Evolutionary conservation across 2,329 filamentous ascomycete species (phyloP), one percentile per base, ranked within the genome.

Genomic region (Peltaster fructicola): DNA sequence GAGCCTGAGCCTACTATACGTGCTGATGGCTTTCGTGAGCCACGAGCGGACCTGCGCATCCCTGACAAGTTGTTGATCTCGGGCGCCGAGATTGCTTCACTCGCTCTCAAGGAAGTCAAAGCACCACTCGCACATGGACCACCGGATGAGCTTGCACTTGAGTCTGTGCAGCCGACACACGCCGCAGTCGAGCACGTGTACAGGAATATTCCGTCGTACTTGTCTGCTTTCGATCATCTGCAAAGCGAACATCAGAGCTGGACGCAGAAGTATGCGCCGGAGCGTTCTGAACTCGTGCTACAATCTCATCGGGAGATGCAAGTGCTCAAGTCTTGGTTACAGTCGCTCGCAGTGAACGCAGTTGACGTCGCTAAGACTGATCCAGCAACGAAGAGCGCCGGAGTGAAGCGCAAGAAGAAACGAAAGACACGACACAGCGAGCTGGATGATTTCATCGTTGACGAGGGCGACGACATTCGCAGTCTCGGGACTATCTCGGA

Each of bases 191-290:
- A n/a, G n/a, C n/a, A 59, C 2, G 54, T 81, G 2, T 78, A 72
- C 38, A 47, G 57, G 3, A 58, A 61, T 0, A 59, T 93, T 15
- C 52, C 59, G 21, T 60, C 57, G 1, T 60, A 60, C 0, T 57
- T 84, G 8, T 84, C 78, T 4, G 72, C 84, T 1, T 93, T 84
- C 41, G 88, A 98, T 45, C 65, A 56, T 33, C 77, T 73, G 6
- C 64, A 63, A 24, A 91, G 77, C 38, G 85, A 95, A 43, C 59
- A 57, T 2, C 52, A 63, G 14, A 52, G 68, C 6, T 98, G 88
- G 88, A 49, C 61, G 2, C 73, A 85, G 19, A 93, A 95, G 42
- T 92, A 95, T 51, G 68, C 77, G 0, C 88, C 88, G 0, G 52
- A 49, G 14, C 57, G 53, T 17, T 71, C 80, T 3, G 56, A 57